Conservation (phyloP, 805 yeast genomes). For the Komagataella phaffii region DNA sequence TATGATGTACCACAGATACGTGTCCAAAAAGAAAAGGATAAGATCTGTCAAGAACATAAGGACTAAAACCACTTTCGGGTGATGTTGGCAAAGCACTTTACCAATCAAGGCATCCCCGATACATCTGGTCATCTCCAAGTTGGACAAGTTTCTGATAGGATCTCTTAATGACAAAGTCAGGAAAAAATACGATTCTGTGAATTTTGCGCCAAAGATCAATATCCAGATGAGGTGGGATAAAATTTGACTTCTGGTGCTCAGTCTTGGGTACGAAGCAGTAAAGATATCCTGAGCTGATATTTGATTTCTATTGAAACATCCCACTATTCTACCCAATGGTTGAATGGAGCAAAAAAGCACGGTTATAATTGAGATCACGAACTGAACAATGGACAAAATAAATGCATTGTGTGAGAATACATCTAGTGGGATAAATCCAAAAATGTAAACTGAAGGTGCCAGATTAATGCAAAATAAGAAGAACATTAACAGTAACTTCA, state of each 20-base stretch:
- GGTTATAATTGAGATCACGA: slow-evolving; percentile 25
- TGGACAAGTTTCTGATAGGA: slow-evolving; percentile 32
- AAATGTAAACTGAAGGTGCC: slow-evolving; percentile 27
- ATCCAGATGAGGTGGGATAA: slow-evolving; percentile 34
- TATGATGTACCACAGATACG: slow-evolving; percentile 44
- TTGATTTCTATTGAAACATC: slow-evolving; percentile 9
- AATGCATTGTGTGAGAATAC: slow-evolving; percentile 21
- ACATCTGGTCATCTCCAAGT: slow-evolving; percentile 29
- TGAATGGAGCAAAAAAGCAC: slow-evolving; percentile 27
- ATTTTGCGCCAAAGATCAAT: slow-evolving; percentile 32
- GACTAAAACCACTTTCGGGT: slow-evolving; percentile 24
- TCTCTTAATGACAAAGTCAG: slow-evolving; percentile 38
- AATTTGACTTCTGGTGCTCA: slow-evolving; percentile 22
- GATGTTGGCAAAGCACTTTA: slow-evolving; percentile 25
- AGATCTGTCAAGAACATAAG: slow-evolving; percentile 30
- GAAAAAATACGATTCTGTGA: slow-evolving; percentile 38
- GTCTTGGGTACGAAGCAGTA: slow-evolving; percentile 26
- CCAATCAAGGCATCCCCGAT: slow-evolving; percentile 28
- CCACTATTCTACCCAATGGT: slow-evolving; percentile 22
- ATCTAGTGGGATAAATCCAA: slow-evolving; percentile 22
- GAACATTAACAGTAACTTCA: slow-evolving; percentile 20
- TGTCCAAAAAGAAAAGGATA: slow-evolving; percentile 37
- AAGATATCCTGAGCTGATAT: slow-evolving; percentile 22
- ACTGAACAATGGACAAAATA: slow-evolving; percentile 25
- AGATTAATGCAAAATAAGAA: slow-evolving; percentile 19